phyloP scores from a whole-genome alignment of 23 red algal species.

The Chondrus crispus region DNA sequence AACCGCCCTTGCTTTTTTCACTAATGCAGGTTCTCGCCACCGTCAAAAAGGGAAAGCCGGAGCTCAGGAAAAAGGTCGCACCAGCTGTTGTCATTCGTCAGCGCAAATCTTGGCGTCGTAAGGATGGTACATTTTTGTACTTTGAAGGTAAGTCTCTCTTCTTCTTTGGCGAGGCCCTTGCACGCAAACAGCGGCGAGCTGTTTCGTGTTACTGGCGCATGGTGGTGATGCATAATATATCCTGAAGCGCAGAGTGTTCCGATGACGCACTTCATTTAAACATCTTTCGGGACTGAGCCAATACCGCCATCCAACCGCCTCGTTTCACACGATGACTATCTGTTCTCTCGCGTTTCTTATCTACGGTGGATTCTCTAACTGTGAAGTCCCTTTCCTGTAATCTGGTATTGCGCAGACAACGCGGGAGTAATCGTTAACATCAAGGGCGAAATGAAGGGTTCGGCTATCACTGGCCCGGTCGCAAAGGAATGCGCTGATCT shows the following conservation, averaged over 20 bases:
- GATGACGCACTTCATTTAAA: constrained; percentile 17
- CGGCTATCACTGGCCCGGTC: constrained; percentile 95
- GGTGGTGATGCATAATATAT: constrained; percentile 37
- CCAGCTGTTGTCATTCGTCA: constrained; percentile 95
- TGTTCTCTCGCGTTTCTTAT: too few species aligned
- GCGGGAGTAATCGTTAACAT: constrained; percentile 98
- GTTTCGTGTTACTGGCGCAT: background rate
- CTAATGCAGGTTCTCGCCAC: constrained; percentile 75
- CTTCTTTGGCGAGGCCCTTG: background rate
- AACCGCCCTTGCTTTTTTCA: background rate
- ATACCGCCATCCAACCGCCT: background rate
- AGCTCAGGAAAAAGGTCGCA: constrained; percentile 96
- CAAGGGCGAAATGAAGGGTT: constrained; percentile 99
- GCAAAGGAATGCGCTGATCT: constrained; percentile 99
- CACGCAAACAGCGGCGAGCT: too few species aligned
- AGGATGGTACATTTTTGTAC: constrained; percentile 86
- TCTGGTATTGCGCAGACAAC: constrained; percentile 69
- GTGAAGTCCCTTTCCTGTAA: background rate
- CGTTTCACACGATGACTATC: too few species aligned
- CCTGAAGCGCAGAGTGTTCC: constrained; percentile 3
- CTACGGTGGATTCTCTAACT: too few species aligned
- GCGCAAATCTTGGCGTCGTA: constrained; percentile 91
- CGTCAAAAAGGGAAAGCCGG: constrained; percentile 99
- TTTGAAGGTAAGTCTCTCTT: constrained; percentile 91
- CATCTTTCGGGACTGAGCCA: constrained; percentile 98